Conservation (phyloP, 176 grass and related monocot species). For the Aegilops bicornis region DNA sequence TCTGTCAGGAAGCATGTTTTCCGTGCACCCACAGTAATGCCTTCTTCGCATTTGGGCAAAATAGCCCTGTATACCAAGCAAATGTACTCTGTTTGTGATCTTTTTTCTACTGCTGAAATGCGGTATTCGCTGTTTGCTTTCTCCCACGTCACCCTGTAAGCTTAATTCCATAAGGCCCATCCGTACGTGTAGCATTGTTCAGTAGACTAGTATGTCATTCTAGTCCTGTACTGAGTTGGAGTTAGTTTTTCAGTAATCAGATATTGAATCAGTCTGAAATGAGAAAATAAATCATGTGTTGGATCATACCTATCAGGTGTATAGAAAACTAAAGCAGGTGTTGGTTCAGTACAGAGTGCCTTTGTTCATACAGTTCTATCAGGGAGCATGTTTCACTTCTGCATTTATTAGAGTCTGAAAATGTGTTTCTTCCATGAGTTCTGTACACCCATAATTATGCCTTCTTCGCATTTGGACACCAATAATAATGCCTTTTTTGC, state of each 20-base stretch:
- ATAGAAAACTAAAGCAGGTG: not conserved
- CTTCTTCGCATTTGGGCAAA: not conserved
- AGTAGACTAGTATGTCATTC: not conserved
- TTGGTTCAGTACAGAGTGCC: not conserved
- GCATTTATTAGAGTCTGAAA: not conserved
- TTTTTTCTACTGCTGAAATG: not conserved
- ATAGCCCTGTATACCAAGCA: not conserved
- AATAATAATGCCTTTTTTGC: not conserved
- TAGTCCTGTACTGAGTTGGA: not conserved
- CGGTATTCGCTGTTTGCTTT: not conserved
- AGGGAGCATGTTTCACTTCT: not conserved
- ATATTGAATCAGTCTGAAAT: not conserved
- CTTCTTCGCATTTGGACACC: not conserved
- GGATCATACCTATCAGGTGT: not conserved
- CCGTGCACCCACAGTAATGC: not conserved
- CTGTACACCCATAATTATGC: not conserved
- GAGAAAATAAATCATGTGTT: not conserved
- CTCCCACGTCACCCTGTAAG: not conserved
- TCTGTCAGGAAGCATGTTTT: not conserved
- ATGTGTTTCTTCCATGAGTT: not conserved
- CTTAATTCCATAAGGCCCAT: too few relatives aligned
- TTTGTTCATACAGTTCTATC: not conserved
- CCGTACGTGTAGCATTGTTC: too few relatives aligned
- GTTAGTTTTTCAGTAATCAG: not conserved
- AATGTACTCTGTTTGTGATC: not conserved